Evolutionary conservation across 2,329 filamentous ascomycete species (phyloP).

Genomic region (Ceratocystis lukuohia): DNA sequence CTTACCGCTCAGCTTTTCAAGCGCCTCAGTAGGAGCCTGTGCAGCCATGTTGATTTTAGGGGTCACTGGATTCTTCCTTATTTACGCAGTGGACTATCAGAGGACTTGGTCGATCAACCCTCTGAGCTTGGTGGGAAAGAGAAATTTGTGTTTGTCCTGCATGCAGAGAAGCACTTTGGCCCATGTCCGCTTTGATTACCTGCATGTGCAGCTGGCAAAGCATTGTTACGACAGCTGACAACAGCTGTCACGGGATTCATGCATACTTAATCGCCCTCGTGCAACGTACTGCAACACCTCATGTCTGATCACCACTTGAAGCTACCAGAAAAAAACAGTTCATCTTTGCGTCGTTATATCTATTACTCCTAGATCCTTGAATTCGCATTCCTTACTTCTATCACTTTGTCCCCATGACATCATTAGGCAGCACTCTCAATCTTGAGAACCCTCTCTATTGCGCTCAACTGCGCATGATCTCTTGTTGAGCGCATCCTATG

Average conservation of each 20-base stretch:
- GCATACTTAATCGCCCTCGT: background rate
- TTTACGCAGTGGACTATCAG: background rate
- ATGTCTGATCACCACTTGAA: background rate
- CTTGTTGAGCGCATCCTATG: constrained; percentile 69
- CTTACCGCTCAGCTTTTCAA: constrained; percentile 24
- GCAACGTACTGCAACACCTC: background rate
- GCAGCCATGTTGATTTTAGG: constrained; percentile 21
- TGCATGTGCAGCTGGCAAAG: background rate
- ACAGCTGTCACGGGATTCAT: background rate
- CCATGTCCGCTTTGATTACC: background rate
- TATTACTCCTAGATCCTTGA: background rate
- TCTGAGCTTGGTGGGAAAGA: background rate
- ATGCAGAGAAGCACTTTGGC: constrained; percentile 1
- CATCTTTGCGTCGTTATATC: no score
- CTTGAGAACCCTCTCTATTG: constrained; percentile 34
- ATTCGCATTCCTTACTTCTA: background rate
- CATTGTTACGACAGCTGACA: background rate
- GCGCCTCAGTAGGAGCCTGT: constrained; percentile 24
- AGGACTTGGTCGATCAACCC: background rate
- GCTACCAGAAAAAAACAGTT: background rate
- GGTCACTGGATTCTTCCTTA: background rate
- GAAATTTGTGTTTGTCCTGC: constrained; percentile 1
- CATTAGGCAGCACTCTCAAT: background rate
- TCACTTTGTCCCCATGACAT: background rate
- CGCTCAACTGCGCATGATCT: constrained; percentile 60